Percentiles rank a stretch among this genome's conserved stretches.
Conservation (phyloP, 306 rosid species). For the Albizia julibrissin region DNA sequence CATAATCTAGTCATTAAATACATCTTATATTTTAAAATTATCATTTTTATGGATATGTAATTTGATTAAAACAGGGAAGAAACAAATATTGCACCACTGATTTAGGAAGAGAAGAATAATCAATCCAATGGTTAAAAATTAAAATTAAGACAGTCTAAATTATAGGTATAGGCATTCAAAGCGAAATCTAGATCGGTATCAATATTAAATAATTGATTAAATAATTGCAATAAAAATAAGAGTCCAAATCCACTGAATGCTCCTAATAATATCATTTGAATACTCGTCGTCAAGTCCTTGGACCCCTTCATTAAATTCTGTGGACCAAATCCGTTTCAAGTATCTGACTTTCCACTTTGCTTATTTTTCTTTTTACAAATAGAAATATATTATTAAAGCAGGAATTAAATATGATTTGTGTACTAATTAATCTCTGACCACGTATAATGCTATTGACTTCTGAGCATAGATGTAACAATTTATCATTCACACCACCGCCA, state of each 20-base stretch:
- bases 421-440: slow-evolving; percentile 5
- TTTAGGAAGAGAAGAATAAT: background rate
- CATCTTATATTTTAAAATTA: background rate
- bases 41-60: background rate
- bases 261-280: background rate
- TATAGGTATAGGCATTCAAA: background rate
- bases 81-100: background rate
- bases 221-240: background rate
- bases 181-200: too few relatives aligned
- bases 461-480: background rate
- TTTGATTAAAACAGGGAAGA: background rate
- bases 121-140: background rate
- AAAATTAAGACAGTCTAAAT: background rate
- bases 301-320: background rate
- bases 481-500: background rate
- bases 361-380: slow-evolving; percentile 6
- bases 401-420: slow-evolving; percentile 7
- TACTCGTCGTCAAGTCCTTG: background rate
- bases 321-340: slow-evolving; percentile 25
- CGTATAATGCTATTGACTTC: background rate
- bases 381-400: background rate
- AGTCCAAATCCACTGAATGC: slow-evolving; percentile 9
- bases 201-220: too few relatives aligned
- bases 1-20: background rate
- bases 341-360: background rate